phyloP scores from a whole-genome alignment of 768 basidiomycete species.

The Russula earlei region DNA sequence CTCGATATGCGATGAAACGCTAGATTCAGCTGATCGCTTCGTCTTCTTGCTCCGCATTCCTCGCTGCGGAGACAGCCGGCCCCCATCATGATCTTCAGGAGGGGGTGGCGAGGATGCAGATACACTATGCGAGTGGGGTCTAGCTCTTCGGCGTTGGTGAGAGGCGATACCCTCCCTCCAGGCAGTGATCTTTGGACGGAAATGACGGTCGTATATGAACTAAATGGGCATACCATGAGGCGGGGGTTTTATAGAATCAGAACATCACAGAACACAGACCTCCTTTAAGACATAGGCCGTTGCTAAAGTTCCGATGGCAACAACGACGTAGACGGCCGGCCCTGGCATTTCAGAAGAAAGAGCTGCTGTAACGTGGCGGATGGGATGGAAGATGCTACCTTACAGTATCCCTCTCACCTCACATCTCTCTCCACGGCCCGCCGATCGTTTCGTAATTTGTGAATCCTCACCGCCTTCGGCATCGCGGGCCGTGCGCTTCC shows the following conservation, averaged over 20 bases:
- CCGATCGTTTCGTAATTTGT: too few species aligned
- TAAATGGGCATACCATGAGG: not conserved
- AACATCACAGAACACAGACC: constrained; percentile 1
- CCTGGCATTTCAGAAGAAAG: constrained; percentile 12
- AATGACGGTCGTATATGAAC: constrained; percentile 19
- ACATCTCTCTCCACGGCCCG: too few species aligned
- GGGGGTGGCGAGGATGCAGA: constrained; percentile 1
- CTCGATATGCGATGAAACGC: constrained; percentile 7
- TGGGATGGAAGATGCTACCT: too few species aligned
- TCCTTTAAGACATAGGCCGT: constrained; percentile 16
- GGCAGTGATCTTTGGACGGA: constrained; percentile 10
- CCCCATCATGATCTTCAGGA: not conserved
- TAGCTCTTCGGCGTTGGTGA: constrained; percentile 4
- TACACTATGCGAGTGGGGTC: not conserved
- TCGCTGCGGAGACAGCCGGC: not conserved
- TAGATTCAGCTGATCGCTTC: not conserved
- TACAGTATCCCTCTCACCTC: too few species aligned
- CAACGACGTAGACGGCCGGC: constrained; percentile 17
- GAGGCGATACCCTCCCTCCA: constrained; percentile 15
- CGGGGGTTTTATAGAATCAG: not conserved
- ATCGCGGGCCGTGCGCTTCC: not conserved
- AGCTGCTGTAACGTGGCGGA: not conserved
- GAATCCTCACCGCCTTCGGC: not conserved
- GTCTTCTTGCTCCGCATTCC: not conserved
- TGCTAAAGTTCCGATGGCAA: constrained; percentile 14